These are phyloP conservation scores for Mortierella sp. DNA, from an alignment of 371 early-diverging fungal species.

Conservation along the genomic window DNA sequence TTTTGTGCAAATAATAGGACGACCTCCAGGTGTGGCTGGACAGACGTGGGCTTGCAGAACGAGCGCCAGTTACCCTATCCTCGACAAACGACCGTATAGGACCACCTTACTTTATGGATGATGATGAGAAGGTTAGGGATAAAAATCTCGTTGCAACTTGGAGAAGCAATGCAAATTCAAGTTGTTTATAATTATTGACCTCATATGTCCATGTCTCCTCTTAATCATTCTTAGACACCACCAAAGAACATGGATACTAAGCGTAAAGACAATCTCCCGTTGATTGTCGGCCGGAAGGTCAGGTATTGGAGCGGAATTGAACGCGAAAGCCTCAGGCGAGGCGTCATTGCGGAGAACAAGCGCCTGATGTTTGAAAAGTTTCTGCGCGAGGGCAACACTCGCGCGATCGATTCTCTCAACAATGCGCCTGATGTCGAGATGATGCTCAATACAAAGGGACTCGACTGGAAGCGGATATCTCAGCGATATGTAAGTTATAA, in stretches of 20 bases:
- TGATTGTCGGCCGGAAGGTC: slow-evolving; percentile 53
- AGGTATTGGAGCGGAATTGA: slow-evolving; percentile 65
- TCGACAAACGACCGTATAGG: slow-evolving; percentile 32
- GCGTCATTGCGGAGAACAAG: slow-evolving; percentile 47
- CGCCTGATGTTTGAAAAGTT: slow-evolving; percentile 38
- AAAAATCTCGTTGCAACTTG: neutral
- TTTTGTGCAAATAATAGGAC: slow-evolving; percentile 11
- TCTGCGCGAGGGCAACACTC: slow-evolving; percentile 19
- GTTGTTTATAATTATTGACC: neutral
- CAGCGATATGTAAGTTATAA: slow-evolving; percentile 63
- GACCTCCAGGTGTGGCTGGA: slow-evolving; percentile 22
- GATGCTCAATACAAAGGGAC: slow-evolving; percentile 70
- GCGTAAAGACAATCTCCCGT: slow-evolving; percentile 37
- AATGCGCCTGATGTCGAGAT: slow-evolving; percentile 62
- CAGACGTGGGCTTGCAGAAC: slow-evolving; percentile 1
- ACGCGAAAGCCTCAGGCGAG: slow-evolving; percentile 58
- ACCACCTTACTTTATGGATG: slow-evolving; percentile 66
- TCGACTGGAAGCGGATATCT: slow-evolving; percentile 83
- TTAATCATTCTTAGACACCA: slow-evolving; percentile 48
- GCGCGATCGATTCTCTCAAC: slow-evolving; percentile 59
- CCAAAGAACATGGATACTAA: slow-evolving; percentile 65
- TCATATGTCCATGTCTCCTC: neutral
- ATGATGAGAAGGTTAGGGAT: slow-evolving; percentile 44
- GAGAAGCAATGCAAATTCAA: neutral
- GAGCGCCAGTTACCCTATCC: slow-evolving; percentile 17